phyloP scores from a whole-genome alignment of 148 eudicot species.

The Persicaria maculosa region DNA sequence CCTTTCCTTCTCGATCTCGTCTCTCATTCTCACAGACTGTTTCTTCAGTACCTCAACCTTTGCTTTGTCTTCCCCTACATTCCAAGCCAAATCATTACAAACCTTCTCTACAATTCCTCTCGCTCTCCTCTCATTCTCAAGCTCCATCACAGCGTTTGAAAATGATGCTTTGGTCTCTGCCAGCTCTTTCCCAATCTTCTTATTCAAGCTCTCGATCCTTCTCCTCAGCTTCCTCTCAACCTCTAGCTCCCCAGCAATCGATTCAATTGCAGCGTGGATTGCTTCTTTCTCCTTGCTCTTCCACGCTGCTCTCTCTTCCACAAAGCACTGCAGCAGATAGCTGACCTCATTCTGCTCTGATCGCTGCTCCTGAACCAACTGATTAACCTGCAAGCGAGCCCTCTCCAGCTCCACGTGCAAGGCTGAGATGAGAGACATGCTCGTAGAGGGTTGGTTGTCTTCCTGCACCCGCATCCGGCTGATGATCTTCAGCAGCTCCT shows the following conservation, averaged over 20 bases:
- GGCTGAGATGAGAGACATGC: conserved; percentile 77
- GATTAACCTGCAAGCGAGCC: conserved; percentile 76
- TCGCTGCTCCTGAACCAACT: conserved; percentile 60
- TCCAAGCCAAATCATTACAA: conserved; percentile 59
- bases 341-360: conserved; percentile 55
- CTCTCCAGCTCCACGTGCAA: conserved; percentile 88
- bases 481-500: conserved; percentile 79
- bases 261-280: conserved; percentile 60
- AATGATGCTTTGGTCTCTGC: conserved; percentile 56
- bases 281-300: conserved; percentile 51
- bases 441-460: conserved; percentile 60
- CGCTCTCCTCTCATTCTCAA: conserved; percentile 60
- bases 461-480: conserved; percentile 68
- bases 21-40: conserved; percentile 35
- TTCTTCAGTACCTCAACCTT: conserved; percentile 38
- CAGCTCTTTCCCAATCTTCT: conserved; percentile 74
- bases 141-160: conserved; percentile 51
- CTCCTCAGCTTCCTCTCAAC: conserved; percentile 70
- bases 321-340: conserved; percentile 56
- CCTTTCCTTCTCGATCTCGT: conserved; percentile 49
- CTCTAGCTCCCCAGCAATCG: conserved; percentile 66
- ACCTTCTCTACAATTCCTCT: conserved; percentile 59
- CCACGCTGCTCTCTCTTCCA: conserved; percentile 83
- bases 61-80: conserved; percentile 49
- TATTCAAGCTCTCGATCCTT: conserved; percentile 71